phyloP scores from a whole-genome alignment of 108 stramenopile genomes.

The Cyclostephanos invisitatus region DNA sequence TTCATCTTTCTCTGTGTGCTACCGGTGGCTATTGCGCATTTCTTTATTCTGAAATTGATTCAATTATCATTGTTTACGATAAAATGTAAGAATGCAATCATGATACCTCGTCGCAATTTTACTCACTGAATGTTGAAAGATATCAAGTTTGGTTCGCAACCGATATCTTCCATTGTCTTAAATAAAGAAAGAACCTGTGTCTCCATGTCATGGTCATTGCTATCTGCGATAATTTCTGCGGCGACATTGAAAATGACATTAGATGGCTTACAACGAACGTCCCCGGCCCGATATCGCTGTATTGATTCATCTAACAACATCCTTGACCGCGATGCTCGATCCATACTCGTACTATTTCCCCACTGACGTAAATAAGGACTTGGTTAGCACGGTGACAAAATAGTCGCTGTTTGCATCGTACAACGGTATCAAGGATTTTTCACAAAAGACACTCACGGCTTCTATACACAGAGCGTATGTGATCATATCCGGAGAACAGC shows the following conservation, averaged over 20 bases:
- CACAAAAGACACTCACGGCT: slow-evolving; percentile 26
- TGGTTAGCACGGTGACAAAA: neutral
- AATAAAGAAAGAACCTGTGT: slow-evolving; percentile 29
- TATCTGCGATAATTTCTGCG: slow-evolving; percentile 25
- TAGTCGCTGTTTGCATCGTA: neutral
- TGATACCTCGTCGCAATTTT: neutral
- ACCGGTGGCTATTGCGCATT: slow-evolving; percentile 25
- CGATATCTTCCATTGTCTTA: slow-evolving; percentile 37
- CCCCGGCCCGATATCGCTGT: slow-evolving; percentile 23
- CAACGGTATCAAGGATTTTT: neutral
- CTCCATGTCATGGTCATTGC: slow-evolving; percentile 22
- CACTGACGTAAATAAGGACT: slow-evolving; percentile 16
- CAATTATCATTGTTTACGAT: neutral
- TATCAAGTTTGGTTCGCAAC: slow-evolving; percentile 29
- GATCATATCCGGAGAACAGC: slow-evolving; percentile 35
- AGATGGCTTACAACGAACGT: slow-evolving; percentile 22
- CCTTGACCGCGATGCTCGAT: slow-evolving; percentile 24
- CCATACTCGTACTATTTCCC: slow-evolving; percentile 24
- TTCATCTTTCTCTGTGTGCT: slow-evolving; percentile 22
- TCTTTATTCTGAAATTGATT: slow-evolving; percentile 24
- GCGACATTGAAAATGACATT: slow-evolving; percentile 23
- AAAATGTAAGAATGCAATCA: neutral
- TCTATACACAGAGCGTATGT: slow-evolving; percentile 37
- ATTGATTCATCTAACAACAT: slow-evolving; percentile 34
- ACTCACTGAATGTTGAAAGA: slow-evolving; percentile 50